A percentile compares a stretch with the other conserved stretches of the same genome.
These are phyloP conservation scores for Trametes meyenii DNA, from an alignment of 768 basidiomycete genomes.

Conservation along the genomic window DNA sequence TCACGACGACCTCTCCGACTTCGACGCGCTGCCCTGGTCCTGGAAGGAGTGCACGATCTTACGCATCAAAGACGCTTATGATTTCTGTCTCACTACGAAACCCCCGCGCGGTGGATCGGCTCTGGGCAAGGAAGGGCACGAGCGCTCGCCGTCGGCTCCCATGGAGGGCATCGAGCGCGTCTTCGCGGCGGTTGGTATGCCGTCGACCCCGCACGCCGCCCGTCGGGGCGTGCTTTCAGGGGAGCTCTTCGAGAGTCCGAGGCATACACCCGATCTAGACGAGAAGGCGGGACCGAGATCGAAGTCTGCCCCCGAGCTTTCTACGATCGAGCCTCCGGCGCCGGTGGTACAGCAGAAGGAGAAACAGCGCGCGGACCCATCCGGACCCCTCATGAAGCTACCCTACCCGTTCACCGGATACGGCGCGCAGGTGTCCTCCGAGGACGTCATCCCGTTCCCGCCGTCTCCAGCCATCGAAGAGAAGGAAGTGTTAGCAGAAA, in stretches of 20 bases:
- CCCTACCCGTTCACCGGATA: constrained; percentile 75
- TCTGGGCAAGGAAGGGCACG: constrained; percentile 35
- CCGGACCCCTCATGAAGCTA: constrained; percentile 49
- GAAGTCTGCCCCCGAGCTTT: constrained; percentile 36
- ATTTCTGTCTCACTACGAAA: constrained; percentile 68
- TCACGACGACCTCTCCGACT: constrained; percentile 49
- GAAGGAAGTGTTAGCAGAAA: constrained; percentile 35
- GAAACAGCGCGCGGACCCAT: constrained; percentile 40
- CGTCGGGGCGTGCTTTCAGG: constrained; percentile 60
- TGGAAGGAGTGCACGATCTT: constrained; percentile 75
- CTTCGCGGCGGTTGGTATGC: constrained; percentile 60
- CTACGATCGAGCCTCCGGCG: constrained; percentile 44
- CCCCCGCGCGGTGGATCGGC: constrained; percentile 40
- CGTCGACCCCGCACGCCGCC: constrained; percentile 51
- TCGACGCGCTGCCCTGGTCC: constrained; percentile 66
- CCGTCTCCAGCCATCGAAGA: constrained; percentile 53
- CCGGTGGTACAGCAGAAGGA: constrained; percentile 55
- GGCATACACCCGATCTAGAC: constrained; percentile 32
- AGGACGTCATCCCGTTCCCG: constrained; percentile 77
- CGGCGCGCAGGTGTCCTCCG: constrained; percentile 61
- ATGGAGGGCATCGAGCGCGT: constrained; percentile 62
- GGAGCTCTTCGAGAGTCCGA: constrained; percentile 63
- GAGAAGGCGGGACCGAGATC: constrained; percentile 15
- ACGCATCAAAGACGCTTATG: constrained; percentile 78
- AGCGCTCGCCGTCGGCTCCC: constrained; percentile 32